These are phyloP conservation scores for Agrostemma githago DNA, from an alignment of 148 eudicot genomes.

Conservation along the genomic window DNA sequence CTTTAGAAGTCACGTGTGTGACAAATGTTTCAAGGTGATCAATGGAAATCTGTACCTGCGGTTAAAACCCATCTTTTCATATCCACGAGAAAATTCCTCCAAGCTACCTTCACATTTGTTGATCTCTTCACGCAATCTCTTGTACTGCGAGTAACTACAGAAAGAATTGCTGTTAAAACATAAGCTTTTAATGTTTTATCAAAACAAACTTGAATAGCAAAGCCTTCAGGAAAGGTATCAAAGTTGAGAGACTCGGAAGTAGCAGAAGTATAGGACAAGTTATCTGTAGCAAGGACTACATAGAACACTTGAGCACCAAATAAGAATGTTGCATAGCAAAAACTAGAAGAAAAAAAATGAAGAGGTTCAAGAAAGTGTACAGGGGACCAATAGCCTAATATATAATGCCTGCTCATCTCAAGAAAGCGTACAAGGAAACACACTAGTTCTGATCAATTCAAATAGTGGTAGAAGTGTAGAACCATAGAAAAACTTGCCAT, in stretches of 20 bases:
- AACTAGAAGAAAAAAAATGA: not conserved
- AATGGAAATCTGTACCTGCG: slow-evolving; percentile 47
- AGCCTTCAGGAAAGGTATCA: not conserved
- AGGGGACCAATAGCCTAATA: not conserved
- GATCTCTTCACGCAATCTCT: slow-evolving; percentile 70
- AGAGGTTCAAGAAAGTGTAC: not conserved
- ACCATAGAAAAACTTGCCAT: too few species aligned
- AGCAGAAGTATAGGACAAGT: not conserved
- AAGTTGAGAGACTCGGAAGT: not conserved
- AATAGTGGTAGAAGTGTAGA: not conserved
- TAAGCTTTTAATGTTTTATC: not conserved
- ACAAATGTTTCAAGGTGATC: slow-evolving; percentile 3
- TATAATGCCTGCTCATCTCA: not conserved
- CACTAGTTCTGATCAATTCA: not conserved
- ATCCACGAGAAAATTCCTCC: slow-evolving; percentile 89
- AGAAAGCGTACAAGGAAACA: not conserved
- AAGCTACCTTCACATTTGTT: slow-evolving; percentile 86
- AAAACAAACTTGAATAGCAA: not conserved
- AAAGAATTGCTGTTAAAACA: not conserved
- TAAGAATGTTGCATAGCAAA: not conserved
- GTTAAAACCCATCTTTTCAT: slow-evolving; percentile 79
- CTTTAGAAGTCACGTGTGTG: not conserved
- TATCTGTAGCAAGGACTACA: not conserved
- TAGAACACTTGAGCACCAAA: not conserved
- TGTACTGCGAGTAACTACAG: slow-evolving; percentile 63